Percentiles rank a stretch among this genome's conserved stretches.
phyloP scores from a whole-genome alignment of 2,329 filamentous ascomycete genomes.

The Apiospora aurea region DNA sequence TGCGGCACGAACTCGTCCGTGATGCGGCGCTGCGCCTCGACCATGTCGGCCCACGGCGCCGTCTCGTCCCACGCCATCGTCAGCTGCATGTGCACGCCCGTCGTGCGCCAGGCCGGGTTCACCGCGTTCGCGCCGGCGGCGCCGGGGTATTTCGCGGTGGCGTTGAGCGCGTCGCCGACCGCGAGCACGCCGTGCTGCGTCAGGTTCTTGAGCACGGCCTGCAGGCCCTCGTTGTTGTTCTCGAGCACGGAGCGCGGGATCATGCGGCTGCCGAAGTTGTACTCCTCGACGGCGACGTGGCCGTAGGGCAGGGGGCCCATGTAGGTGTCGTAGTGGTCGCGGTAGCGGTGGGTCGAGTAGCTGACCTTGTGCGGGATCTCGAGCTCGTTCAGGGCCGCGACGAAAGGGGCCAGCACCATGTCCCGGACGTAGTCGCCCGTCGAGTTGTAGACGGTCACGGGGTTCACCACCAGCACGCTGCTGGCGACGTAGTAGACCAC shows the following conservation, averaged over 20 bases:
- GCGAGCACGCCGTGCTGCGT: conserved; percentile 41
- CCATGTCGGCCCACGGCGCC: conserved; percentile 34
- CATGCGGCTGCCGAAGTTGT: conserved; percentile 47
- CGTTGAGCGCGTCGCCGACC: conserved; percentile 41
- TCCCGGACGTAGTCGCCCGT: conserved; percentile 37
- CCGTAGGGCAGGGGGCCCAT: conserved; percentile 46
- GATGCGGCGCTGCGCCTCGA: conserved; percentile 39
- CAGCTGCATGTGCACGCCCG: conserved; percentile 38
- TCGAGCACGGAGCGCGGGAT: conserved; percentile 44
- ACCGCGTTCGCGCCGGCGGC: conserved; percentile 39
- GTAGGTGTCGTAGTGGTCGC: conserved; percentile 44
- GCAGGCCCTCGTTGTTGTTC: conserved; percentile 39
- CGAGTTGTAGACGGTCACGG: conserved; percentile 40
- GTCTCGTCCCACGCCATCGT: conserved; percentile 35
- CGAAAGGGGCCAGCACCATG: conserved; percentile 39
- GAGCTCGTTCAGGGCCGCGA: conserved; percentile 35
- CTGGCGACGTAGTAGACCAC: conserved; percentile 35
- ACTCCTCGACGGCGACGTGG: conserved; percentile 41
- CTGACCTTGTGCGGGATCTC: conserved; percentile 33
- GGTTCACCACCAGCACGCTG: conserved; percentile 33
- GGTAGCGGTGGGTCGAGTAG: conserved; percentile 41
- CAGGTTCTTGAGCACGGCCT: conserved; percentile 40
- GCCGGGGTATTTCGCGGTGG: conserved; percentile 36
- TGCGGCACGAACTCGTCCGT: conserved; percentile 42
- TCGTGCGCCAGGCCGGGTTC: conserved; percentile 44